phyloP scores from a whole-genome alignment of 2,329 filamentous ascomycete genomes.

The Fusarium solani-melongenae region DNA sequence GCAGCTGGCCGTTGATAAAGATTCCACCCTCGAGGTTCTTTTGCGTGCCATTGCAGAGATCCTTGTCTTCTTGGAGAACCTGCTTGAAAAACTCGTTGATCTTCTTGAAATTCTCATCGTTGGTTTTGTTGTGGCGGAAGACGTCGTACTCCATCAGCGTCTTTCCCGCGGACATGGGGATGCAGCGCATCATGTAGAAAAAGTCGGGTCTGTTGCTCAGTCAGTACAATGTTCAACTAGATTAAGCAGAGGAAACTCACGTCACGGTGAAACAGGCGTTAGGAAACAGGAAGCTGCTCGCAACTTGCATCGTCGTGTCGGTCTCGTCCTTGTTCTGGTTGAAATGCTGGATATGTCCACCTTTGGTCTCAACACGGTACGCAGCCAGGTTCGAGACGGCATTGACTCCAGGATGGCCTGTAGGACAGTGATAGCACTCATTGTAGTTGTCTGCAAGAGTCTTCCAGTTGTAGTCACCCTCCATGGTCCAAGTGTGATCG shows the following conservation, averaged over 20 bases:
- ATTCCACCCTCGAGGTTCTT: slow-evolving; percentile 69
- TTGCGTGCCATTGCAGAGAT: slow-evolving; percentile 67
- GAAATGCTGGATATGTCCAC: slow-evolving; percentile 59
- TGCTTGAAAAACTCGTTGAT: slow-evolving; percentile 70
- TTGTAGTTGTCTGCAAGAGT: slow-evolving; percentile 72
- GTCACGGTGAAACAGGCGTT: slow-evolving; percentile 15
- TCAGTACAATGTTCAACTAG: neutral
- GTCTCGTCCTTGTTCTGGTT: slow-evolving; percentile 49
- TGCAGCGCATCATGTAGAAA: slow-evolving; percentile 70
- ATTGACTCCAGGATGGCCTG: slow-evolving; percentile 66
- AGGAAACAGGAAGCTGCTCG: slow-evolving; percentile 9
- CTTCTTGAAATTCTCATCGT: slow-evolving; percentile 64
- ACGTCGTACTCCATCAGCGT: slow-evolving; percentile 70
- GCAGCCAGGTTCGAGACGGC: slow-evolving; percentile 52
- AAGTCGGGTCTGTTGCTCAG: slow-evolving; percentile 53
- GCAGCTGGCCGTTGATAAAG: slow-evolving; percentile 70
- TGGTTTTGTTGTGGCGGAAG: slow-evolving; percentile 67
- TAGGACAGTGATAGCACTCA: slow-evolving; percentile 70
- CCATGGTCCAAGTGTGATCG: slow-evolving; percentile 66
- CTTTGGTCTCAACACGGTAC: slow-evolving; percentile 61
- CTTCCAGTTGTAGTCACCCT: slow-evolving; percentile 69
- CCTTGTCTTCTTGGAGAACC: slow-evolving; percentile 72
- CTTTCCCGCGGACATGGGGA: slow-evolving; percentile 61
- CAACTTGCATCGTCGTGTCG: neutral
- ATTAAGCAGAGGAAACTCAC: neutral